Percentiles rank a stretch among this genome's conserved stretches.
Conservation (phyloP, 2,329 filamentous ascomycete genomes). For the Penicillium sclerotiorum region DNA sequence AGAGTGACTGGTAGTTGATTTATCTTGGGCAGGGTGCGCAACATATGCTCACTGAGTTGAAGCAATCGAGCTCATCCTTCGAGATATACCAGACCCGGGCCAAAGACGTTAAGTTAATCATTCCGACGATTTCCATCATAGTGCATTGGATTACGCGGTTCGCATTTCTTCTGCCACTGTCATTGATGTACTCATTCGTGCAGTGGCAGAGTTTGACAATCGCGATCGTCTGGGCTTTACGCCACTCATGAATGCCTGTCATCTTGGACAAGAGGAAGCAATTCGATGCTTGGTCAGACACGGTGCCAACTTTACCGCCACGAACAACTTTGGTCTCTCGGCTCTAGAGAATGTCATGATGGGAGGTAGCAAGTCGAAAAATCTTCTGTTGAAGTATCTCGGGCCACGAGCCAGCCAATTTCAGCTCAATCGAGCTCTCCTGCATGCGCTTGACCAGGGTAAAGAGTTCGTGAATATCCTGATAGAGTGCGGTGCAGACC, state of each 20-base stretch:
- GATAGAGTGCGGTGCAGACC: not conserved
- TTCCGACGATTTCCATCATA: too few species aligned
- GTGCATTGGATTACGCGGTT: too few species aligned
- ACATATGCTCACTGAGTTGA: too few species aligned
- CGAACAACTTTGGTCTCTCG: not conserved
- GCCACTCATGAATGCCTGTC: slow-evolving; percentile 1
- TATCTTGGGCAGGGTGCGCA: too few species aligned
- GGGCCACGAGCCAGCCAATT: not conserved
- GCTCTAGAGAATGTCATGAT: not conserved
- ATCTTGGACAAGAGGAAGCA: not conserved
- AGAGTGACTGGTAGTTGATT: too few species aligned
- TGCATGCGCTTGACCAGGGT: not conserved
- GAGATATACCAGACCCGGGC: too few species aligned
- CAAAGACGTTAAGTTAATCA: too few species aligned
- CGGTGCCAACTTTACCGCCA: not conserved
- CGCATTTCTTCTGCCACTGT: too few species aligned
- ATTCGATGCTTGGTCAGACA: not conserved
- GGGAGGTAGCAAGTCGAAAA: not conserved
- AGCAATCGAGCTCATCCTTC: too few species aligned
- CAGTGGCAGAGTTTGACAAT: not conserved
- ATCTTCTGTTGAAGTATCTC: not conserved
- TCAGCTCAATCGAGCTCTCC: not conserved
- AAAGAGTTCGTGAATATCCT: not conserved
- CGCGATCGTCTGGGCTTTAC: not conserved
- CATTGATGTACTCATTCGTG: not conserved